These are phyloP conservation scores for Monascus ruber DNA, from an alignment of 2,329 filamentous ascomycete species.

Conservation along the genomic window DNA sequence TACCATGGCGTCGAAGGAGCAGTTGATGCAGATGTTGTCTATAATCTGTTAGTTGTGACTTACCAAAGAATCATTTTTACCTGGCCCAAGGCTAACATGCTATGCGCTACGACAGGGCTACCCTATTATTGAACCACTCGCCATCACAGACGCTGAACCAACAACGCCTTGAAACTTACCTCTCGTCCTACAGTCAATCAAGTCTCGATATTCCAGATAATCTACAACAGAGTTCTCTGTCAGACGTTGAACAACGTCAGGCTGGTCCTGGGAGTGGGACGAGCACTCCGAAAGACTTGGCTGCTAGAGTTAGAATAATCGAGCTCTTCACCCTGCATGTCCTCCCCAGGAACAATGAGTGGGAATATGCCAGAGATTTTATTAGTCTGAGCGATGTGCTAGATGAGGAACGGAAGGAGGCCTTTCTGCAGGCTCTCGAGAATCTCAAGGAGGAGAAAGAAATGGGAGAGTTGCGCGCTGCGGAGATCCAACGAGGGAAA, in stretches of 20 bases:
- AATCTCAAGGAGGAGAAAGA: slow-evolving; percentile 74
- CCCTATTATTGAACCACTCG: slow-evolving; percentile 80
- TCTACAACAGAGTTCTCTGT: slow-evolving; percentile 35
- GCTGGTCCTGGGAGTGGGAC: slow-evolving; percentile 47
- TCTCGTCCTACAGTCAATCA: slow-evolving; percentile 64
- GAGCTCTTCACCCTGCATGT: slow-evolving; percentile 94
- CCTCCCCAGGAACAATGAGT: slow-evolving; percentile 84
- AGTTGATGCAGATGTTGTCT: slow-evolving; percentile 85
- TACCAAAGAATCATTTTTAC: neutral
- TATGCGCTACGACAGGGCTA: slow-evolving; percentile 51
- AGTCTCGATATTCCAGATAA: slow-evolving; percentile 60
- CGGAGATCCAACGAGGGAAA: slow-evolving; percentile 51
- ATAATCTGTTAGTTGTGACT: slow-evolving; percentile 33
- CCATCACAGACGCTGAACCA: slow-evolving; percentile 75
- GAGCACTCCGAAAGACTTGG: slow-evolving; percentile 72
- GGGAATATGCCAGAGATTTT: slow-evolving; percentile 90
- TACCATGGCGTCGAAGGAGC: slow-evolving; percentile 82
- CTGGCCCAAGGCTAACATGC: slow-evolving; percentile 2
- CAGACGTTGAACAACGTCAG: slow-evolving; percentile 21
- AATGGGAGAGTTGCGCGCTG: slow-evolving; percentile 53
- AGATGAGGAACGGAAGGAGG: slow-evolving; percentile 82
- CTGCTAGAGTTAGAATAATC: slow-evolving; percentile 77
- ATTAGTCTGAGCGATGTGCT: slow-evolving; percentile 76
- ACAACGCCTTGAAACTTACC: slow-evolving; percentile 74
- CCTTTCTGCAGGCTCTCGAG: slow-evolving; percentile 76